These are phyloP conservation scores for Teratosphaeria pseudoeucalypti DNA, from an alignment of 2,329 filamentous ascomycete species.

Conservation along the genomic window DNA sequence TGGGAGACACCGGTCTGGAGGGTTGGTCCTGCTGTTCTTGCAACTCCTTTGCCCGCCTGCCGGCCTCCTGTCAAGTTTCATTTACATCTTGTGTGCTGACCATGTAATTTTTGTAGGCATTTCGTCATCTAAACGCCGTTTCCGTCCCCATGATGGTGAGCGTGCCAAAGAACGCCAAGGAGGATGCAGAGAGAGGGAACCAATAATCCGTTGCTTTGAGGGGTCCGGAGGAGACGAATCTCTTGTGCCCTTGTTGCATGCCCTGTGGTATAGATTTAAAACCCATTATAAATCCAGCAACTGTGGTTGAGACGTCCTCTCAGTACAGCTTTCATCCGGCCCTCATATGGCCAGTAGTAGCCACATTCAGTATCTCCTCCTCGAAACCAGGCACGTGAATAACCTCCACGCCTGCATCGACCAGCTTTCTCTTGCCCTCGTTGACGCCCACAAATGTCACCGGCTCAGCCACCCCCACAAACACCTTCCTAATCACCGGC, in stretches of 20 bases:
- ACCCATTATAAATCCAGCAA: background rate
- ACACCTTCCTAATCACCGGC: slow-evolving; percentile 61
- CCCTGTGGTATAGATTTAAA: background rate
- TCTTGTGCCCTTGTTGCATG: background rate
- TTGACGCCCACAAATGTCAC: slow-evolving; percentile 82
- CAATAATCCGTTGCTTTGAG: slow-evolving; percentile 9
- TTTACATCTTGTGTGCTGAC: slow-evolving; percentile 19
- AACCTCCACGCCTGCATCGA: slow-evolving; percentile 62
- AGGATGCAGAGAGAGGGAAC: slow-evolving; percentile 41
- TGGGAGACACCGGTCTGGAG: slow-evolving; percentile 32
- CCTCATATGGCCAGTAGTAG: slow-evolving; percentile 63
- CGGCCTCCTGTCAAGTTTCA: background rate
- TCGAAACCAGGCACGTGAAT: slow-evolving; percentile 66
- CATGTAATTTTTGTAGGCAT: slow-evolving; percentile 30
- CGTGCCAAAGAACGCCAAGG: slow-evolving; percentile 44
- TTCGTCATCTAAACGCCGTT: slow-evolving; percentile 42
- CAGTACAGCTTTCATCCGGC: background rate
- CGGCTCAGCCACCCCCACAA: slow-evolving; percentile 80
- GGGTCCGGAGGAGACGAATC: background rate
- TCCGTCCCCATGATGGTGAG: slow-evolving; percentile 41
- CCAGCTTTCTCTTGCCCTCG: slow-evolving; percentile 58
- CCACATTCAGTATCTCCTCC: slow-evolving; percentile 67
- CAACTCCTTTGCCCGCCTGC: slow-evolving; percentile 4
- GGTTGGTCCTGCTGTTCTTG: slow-evolving; percentile 24
- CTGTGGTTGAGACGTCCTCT: background rate